phyloP scores from a whole-genome alignment of 495 filamentous ascomycete genomes.

The Xylaria intraflava region DNA sequence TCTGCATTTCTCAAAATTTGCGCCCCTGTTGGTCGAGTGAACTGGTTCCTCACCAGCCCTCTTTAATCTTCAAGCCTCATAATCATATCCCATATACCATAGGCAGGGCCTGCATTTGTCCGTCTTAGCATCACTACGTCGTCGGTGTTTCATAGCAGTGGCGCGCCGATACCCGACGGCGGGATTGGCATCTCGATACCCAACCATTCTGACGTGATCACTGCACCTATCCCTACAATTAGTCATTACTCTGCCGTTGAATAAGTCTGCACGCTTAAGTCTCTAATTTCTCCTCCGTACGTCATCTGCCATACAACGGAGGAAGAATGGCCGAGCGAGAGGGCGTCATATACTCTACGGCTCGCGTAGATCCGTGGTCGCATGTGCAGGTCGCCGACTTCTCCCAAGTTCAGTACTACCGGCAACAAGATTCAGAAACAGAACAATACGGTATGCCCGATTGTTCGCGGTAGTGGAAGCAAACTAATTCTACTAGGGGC shows the following conservation, averaged over 20 bases:
- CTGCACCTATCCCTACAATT: slow-evolving; percentile 18
- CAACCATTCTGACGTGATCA: slow-evolving; percentile 5
- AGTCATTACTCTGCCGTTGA: slow-evolving; percentile 12
- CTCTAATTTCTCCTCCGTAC: not conserved
- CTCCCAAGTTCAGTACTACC: slow-evolving; percentile 32
- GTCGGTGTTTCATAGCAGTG: slow-evolving; percentile 16
- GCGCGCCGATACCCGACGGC: slow-evolving; percentile 18
- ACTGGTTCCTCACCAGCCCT: slow-evolving; percentile 15
- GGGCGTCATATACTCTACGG: slow-evolving; percentile 34
- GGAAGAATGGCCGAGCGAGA: slow-evolving; percentile 21
- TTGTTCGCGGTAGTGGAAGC: not conserved
- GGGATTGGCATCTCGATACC: slow-evolving; percentile 14
- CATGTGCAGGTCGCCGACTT: slow-evolving; percentile 36
- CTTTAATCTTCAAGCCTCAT: slow-evolving; percentile 13
- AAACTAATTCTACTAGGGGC: slow-evolving; percentile 10
- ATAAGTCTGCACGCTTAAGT: not conserved
- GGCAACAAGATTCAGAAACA: slow-evolving; percentile 28
- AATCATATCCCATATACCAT: slow-evolving; percentile 1
- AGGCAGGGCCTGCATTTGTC: slow-evolving; percentile 18
- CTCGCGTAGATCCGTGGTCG: slow-evolving; percentile 28
- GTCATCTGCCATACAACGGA: slow-evolving; percentile 4
- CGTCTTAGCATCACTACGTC: slow-evolving; percentile 14
- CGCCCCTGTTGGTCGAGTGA: slow-evolving; percentile 17
- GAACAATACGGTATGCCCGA: slow-evolving; percentile 22
- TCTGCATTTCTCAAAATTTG: slow-evolving; percentile 10